Evolutionary conservation across 116 monocot species (phyloP).

Genomic region (Phalaenopsis hybrid): DNA sequence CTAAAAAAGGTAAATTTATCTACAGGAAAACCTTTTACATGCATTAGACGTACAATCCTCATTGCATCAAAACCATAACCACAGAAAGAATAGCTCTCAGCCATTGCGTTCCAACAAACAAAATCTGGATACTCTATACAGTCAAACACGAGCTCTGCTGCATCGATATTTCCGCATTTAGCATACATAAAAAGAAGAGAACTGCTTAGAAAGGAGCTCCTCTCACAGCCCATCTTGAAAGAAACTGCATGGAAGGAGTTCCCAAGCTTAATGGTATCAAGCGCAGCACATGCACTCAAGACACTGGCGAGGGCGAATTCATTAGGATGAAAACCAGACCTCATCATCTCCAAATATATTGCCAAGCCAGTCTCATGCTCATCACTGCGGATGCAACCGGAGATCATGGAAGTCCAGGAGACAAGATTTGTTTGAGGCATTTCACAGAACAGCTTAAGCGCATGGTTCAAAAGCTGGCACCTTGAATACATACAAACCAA

Average conservation of each 20-base stretch:
- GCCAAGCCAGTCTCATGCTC: constrained; percentile 13
- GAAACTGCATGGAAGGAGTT: constrained; percentile 19
- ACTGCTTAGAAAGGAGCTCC: constrained; percentile 24
- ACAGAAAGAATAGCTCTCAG: constrained; percentile 22
- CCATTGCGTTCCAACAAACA: constrained; percentile 33
- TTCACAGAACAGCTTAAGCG: constrained; percentile 22
- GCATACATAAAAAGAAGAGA: constrained; percentile 30
- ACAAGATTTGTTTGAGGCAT: constrained; percentile 23
- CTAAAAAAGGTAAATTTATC: constrained; percentile 24
- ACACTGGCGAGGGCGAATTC: constrained; percentile 28
- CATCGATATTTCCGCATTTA: constrained; percentile 14
- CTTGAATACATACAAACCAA: constrained; percentile 19
- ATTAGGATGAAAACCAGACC: constrained; percentile 28
- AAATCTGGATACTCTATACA: constrained; percentile 13
- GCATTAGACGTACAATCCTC: constrained; percentile 14
- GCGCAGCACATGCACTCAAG: constrained; percentile 12
- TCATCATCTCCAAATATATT: constrained; percentile 23
- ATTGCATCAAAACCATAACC: constrained; percentile 21
- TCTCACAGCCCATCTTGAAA: constrained; percentile 22
- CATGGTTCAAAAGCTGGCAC: constrained; percentile 3
- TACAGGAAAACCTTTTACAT: constrained; percentile 8
- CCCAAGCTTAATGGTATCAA: constrained; percentile 11
- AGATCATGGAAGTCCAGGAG: constrained; percentile 36
- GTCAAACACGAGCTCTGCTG: constrained; percentile 18
- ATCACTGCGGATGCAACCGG: constrained; percentile 4